Conservation (phyloP, 1,284 basidiomycete genomes). For the Flammula alnicola region DNA sequence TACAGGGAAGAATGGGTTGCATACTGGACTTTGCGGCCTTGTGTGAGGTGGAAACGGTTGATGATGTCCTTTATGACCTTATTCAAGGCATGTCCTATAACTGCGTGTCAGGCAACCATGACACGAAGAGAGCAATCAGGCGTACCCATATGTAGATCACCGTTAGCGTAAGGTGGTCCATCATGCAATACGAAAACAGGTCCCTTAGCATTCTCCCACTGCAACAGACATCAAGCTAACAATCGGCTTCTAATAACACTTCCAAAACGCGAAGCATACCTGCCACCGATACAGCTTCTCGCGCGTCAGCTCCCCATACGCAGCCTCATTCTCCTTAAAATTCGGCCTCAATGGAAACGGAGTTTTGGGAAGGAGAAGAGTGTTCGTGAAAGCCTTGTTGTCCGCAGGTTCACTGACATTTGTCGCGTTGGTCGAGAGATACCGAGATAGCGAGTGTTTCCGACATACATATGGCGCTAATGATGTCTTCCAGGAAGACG, state of each 20-base stretch:
- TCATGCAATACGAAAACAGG: slow-evolving; percentile 90
- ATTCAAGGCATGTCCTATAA: slow-evolving; percentile 91
- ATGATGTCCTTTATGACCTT: slow-evolving; percentile 98
- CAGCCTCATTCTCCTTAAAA: slow-evolving; percentile 64
- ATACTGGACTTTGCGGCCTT: slow-evolving; percentile 84
- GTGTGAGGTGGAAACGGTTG: slow-evolving; percentile 85
- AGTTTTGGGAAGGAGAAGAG: slow-evolving; percentile 86
- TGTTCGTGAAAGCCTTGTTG: slow-evolving; percentile 53
- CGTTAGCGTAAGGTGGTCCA: slow-evolving; percentile 98
- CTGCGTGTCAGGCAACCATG: background rate
- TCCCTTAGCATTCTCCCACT: slow-evolving; percentile 70
- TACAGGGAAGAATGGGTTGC: slow-evolving; percentile 32
- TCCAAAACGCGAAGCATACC: slow-evolving; percentile 45
- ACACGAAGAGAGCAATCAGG: slow-evolving; percentile 8
- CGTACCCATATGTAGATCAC: slow-evolving; percentile 92
- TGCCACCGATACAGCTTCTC: slow-evolving; percentile 88
- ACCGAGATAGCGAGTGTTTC: slow-evolving; percentile 15
- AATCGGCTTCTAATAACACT: slow-evolving; percentile 4
- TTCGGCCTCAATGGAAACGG: slow-evolving; percentile 80
- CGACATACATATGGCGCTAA: slow-evolving; percentile 7
- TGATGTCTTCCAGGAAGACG: slow-evolving; percentile 15
- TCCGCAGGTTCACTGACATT: slow-evolving; percentile 18
- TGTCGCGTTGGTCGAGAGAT: slow-evolving; percentile 13
- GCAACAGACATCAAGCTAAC: slow-evolving; percentile 6
- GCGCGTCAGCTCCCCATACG: slow-evolving; percentile 70